These are phyloP conservation scores for Laguncularia racemosa DNA, from an alignment of 345 rosid species.

Conservation along the genomic window DNA sequence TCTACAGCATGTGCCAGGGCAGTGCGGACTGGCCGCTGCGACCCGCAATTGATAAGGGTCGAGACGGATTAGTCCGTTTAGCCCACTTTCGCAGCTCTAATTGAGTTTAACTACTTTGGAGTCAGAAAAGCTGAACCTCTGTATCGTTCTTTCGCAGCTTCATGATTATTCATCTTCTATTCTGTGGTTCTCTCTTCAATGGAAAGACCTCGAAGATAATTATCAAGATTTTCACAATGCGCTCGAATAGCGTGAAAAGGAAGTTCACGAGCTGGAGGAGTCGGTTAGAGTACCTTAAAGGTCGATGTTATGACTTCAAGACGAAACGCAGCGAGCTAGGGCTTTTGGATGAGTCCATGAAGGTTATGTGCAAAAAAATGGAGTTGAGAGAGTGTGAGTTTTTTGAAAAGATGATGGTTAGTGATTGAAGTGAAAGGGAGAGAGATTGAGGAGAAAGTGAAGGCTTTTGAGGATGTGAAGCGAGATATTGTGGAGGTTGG, in stretches of 20 bases:
- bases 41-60: too few relatives aligned
- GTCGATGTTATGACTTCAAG: conserved; percentile 9
- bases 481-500: not conserved
- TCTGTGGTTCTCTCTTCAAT: conserved; percentile 27
- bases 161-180: conserved; percentile 36
- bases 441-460: conserved; percentile 9
- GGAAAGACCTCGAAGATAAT: conserved; percentile 36
- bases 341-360: conserved; percentile 1
- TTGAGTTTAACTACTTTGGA: conserved; percentile 5
- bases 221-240: conserved; percentile 15
- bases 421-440: conserved; percentile 8
- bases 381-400: conserved; percentile 24
- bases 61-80: too few relatives aligned
- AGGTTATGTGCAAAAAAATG: conserved; percentile 11
- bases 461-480: not conserved
- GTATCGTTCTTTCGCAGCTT: conserved; percentile 23
- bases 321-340: conserved; percentile 8
- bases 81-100: too few relatives aligned
- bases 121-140: conserved; percentile 8
- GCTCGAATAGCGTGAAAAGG: conserved; percentile 23
- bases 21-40: too few relatives aligned
- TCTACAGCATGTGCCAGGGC: too few relatives aligned
- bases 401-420: not conserved
- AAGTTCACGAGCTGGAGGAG: conserved; percentile 17
- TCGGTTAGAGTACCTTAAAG: conserved; percentile 5